Evolutionary conservation across 768 basidiomycete genomes (phyloP).

Genomic region (Podaxis sp.): DNA sequence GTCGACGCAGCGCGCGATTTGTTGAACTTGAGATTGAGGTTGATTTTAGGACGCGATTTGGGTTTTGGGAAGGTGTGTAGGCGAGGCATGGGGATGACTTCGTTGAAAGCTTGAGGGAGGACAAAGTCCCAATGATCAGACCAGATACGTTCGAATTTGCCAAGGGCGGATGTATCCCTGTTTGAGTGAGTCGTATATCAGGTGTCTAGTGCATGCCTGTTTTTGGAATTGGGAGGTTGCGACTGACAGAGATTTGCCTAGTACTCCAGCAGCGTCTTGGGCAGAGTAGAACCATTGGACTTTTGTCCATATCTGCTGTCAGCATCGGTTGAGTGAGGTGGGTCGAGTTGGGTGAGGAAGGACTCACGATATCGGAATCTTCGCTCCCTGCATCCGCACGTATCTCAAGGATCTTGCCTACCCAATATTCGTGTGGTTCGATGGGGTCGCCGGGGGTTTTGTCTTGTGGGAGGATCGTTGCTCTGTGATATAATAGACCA

Average conservation of each 20-base stretch:
- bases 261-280: conserved; percentile 40
- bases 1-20: background rate
- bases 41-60: background rate
- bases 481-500: conserved; percentile 26
- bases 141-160: conserved; percentile 46
- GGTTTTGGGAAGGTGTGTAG: background rate
- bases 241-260: conserved; percentile 49
- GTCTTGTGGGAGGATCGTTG: conserved; percentile 40
- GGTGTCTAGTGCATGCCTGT: background rate
- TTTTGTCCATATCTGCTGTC: conserved; percentile 47
- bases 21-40: background rate
- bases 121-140: conserved; percentile 53
- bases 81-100: conserved; percentile 26
- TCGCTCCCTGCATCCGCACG: conserved; percentile 29
- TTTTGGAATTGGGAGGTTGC: background rate
- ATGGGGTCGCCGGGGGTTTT: conserved; percentile 23
- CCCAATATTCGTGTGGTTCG: conserved; percentile 47
- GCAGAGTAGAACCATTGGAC: conserved; percentile 60
- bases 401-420: conserved; percentile 49
- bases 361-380: conserved; percentile 30
- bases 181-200: background rate
- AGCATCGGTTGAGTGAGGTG: background rate
- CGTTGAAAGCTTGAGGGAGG: conserved; percentile 42
- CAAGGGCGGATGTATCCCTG: conserved; percentile 41
- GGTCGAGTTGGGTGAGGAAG: background rate